Conservation (phyloP, 2,329 filamentous ascomycete species). For the Aspergillus eucalypticola region DNA sequence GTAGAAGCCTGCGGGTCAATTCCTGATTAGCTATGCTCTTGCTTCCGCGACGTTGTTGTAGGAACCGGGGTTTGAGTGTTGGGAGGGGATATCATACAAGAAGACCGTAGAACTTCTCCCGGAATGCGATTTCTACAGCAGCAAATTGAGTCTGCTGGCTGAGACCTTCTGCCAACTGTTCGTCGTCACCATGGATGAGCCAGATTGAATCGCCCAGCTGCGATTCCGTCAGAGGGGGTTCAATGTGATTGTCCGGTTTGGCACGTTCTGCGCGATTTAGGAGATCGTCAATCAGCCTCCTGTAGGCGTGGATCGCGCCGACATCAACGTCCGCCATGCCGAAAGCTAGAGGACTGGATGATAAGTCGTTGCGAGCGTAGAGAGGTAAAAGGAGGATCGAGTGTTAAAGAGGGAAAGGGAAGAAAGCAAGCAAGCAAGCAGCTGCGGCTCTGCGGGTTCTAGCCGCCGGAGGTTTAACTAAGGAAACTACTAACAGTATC, state of each 20-base stretch:
- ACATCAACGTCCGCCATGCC: slow-evolving; percentile 38
- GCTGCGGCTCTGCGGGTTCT: slow-evolving; percentile 36
- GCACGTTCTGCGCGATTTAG: slow-evolving; percentile 59
- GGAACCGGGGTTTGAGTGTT: background rate
- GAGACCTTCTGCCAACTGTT: slow-evolving; percentile 37
- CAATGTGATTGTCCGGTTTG: slow-evolving; percentile 64
- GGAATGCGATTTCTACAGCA: slow-evolving; percentile 79
- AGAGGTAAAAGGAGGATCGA: slow-evolving; percentile 11
- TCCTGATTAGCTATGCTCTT: slow-evolving; percentile 15
- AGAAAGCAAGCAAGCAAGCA: background rate
- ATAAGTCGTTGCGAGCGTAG: background rate
- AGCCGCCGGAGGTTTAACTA: slow-evolving; percentile 18
- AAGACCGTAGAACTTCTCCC: slow-evolving; percentile 75
- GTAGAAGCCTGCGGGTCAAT: slow-evolving; percentile 61
- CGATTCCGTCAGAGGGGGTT: slow-evolving; percentile 72
- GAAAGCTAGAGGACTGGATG: background rate
- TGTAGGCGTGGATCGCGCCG: slow-evolving; percentile 48
- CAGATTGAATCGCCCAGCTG: slow-evolving; percentile 51
- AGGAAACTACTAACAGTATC: slow-evolving; percentile 7
- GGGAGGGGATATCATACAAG: slow-evolving; percentile 59
- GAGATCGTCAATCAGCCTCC: slow-evolving; percentile 57
- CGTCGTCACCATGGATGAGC: slow-evolving; percentile 35
- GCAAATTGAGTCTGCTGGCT: slow-evolving; percentile 60
- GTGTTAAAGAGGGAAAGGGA: slow-evolving; percentile 6
- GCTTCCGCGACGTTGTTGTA: background rate